Evolutionary conservation across 2,329 filamentous ascomycete genomes (phyloP).

Genomic region (Grosmannia huntii): DNA sequence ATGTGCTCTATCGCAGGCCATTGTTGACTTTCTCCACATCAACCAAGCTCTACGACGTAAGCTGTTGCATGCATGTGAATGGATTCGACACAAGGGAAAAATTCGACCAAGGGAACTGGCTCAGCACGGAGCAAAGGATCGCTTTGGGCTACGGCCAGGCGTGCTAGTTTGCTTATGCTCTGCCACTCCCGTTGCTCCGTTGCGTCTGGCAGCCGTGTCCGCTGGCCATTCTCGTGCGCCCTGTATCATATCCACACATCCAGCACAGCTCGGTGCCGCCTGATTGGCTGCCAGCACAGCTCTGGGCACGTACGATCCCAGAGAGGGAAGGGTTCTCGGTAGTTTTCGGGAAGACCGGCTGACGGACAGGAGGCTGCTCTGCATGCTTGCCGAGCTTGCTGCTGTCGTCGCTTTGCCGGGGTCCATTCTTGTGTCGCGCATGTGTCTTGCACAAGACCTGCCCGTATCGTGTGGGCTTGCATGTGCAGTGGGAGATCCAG

Average conservation of each 20-base stretch:
- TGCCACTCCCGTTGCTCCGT: neutral
- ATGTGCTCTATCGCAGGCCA: neutral
- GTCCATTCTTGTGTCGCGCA: neutral
- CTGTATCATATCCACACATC: neutral
- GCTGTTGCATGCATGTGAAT: neutral
- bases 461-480: neutral
- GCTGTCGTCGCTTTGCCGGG: neutral
- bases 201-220: neutral
- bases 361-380: neutral
- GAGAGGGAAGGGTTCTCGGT: neutral
- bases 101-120: neutral
- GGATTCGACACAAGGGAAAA: neutral
- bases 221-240: neutral
- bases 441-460: neutral
- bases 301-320: neutral
- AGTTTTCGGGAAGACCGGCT: neutral
- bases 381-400: neutral
- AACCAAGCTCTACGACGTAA: neutral
- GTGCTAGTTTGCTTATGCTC: neutral
- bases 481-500: neutral
- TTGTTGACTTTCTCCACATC: neutral
- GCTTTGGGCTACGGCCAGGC: neutral
- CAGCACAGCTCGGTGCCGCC: neutral
- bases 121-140: neutral
- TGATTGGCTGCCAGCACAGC: neutral